These are phyloP conservation scores for Setomelanomma holmii DNA, from an alignment of 2,329 filamentous ascomycete species.

Conservation along the genomic window DNA sequence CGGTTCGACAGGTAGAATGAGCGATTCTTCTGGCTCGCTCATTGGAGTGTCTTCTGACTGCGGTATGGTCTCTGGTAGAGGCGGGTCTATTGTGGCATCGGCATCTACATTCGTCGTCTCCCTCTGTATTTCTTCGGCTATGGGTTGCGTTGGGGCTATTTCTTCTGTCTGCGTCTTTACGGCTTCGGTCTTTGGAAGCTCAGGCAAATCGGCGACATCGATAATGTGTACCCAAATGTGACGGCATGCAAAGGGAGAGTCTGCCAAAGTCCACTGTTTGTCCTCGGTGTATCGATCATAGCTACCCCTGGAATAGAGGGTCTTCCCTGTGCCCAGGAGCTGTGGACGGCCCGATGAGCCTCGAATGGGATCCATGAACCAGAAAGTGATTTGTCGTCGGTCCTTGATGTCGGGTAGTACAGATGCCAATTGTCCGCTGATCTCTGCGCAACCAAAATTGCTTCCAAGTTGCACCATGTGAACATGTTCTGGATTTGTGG, in stretches of 20 bases:
- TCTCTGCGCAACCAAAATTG: constrained; percentile 35
- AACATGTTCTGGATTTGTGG: constrained; percentile 17
- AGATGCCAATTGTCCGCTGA: constrained; percentile 38
- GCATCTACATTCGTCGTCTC: constrained; percentile 6
- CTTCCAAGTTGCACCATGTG: constrained; percentile 30
- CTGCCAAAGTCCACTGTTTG: constrained; percentile 36
- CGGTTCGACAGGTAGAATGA: constrained; percentile 4
- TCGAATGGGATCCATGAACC: constrained; percentile 44
- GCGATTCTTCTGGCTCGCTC: constrained; percentile 46
- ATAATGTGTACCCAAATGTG: constrained; percentile 46
- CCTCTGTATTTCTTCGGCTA: background rate
- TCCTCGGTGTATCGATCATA: constrained; percentile 33
- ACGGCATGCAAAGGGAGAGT: constrained; percentile 27
- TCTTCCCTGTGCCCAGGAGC: constrained; percentile 39
- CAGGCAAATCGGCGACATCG: constrained; percentile 39
- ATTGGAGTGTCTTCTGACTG: constrained; percentile 46
- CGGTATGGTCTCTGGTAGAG: constrained; percentile 13
- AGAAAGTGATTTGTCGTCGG: constrained; percentile 49
- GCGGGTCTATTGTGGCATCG: background rate
- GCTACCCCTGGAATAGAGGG: constrained; percentile 41
- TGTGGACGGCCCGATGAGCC: constrained; percentile 40
- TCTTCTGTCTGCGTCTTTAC: constrained; percentile 2
- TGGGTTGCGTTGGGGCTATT: background rate
- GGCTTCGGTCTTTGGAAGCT: constrained; percentile 33
- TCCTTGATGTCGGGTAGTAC: constrained; percentile 42